Base-by-base conservation (phyloP, 352 stramenopile genomes). In the Globisporangium camurandrum region DNA sequence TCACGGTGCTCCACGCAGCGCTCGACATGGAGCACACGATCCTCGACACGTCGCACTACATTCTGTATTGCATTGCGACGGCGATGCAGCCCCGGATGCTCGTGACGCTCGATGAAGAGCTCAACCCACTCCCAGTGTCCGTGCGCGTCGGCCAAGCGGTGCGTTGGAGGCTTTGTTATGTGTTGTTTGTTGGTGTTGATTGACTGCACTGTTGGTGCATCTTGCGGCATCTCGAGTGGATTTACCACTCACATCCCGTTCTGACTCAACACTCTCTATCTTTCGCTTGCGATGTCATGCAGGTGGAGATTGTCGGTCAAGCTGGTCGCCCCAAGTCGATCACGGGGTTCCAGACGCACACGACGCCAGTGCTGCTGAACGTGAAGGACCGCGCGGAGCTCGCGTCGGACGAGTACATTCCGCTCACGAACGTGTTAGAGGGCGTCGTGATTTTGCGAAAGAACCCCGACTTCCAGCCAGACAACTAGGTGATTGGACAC, bases 291-390 rank as follows among this genome's bases (percentile, higher is more conserved):
- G 5, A 31, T 39, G 19, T 38, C 2, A 17, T 60, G 10, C 44
- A 93, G 83, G 79, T 99, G 34, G 97, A 99, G 60, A 99, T 97
- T 47, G 97, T 99, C 31, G 97, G 97, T 7, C 96, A 99, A 79
- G 97, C 97, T 9, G 97, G 97, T 66, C 95, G 97, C 31, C 97
- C 97, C 14, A 99, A 99, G 79, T 98, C 95, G 43, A 99, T 99
- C 57, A 99, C 97, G 46, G 97, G 97, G 48, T 99, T 99, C 73
- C 97, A 99, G 67, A 99, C 96, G 39, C 97, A 99, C 73, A 99
- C 93, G 49, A 98, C 96, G 31, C 97, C 97, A 38, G 97, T 99
- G 46, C 75, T 99, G 60, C 78, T 99, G 34, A 97, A 95, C 54
- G 82, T 97, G 28, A 97, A 97, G 66, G 97, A 99, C 66, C 90